Conservation (phyloP, 1,139 yeast genomes). For the Pneumocystis murina region DNA sequence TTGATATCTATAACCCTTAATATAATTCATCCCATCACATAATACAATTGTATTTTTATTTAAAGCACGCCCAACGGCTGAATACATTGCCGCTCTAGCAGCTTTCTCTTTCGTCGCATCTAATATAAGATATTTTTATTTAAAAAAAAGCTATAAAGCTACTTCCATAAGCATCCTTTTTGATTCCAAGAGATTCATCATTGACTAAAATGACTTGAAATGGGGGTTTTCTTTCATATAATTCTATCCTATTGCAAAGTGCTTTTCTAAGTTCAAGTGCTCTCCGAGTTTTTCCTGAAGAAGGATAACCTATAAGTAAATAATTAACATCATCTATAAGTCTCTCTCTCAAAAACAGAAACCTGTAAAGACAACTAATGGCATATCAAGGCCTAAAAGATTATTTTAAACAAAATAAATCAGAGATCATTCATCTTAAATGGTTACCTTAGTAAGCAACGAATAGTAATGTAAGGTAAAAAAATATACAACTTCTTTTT, state of each 20-base stretch:
- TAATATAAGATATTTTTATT: background rate
- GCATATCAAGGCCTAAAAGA: background rate
- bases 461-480: too few species aligned
- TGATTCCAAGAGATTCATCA: conserved; percentile 64
- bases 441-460: too few species aligned
- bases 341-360: background rate
- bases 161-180: conserved; percentile 45
- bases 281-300: conserved; percentile 68
- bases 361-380: background rate
- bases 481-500: too few species aligned
- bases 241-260: conserved; percentile 33
- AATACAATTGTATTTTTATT: conserved; percentile 58
- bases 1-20: conserved; percentile 91
- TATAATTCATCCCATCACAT: conserved; percentile 73
- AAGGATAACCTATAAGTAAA: conserved; percentile 61
- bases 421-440: too few species aligned
- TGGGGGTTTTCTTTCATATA: conserved; percentile 35
- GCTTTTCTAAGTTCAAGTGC: conserved; percentile 40
- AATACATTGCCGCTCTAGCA: conserved; percentile 69
- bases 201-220: conserved; percentile 52
- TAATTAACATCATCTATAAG: background rate
- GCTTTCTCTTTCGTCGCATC: conserved; percentile 64
- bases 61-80: conserved; percentile 75
- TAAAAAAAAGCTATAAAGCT: conserved; percentile 1
- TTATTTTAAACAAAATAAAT: too few species aligned